Evolutionary conservation across 2,329 filamentous ascomycete genomes (phyloP).

Genomic region (Diaporthe ilicicola): DNA sequence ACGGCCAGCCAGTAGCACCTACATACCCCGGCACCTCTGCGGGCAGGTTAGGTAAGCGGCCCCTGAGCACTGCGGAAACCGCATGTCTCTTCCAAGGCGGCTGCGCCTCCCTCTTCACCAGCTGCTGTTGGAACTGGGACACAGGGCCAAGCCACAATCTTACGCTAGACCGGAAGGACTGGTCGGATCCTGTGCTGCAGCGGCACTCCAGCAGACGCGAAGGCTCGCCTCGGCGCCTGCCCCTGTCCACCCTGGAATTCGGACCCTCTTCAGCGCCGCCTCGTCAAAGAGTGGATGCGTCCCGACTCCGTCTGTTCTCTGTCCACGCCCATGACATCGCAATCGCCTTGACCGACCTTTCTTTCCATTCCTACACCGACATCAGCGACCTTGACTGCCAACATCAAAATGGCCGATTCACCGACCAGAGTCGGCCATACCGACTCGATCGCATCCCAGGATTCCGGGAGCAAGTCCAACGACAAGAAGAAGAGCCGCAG

Average conservation of each 20-base stretch:
- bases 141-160: constrained; percentile 26
- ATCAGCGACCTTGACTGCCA: constrained; percentile 14
- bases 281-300: constrained; percentile 31
- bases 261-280: constrained; percentile 22
- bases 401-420: constrained; percentile 58
- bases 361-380: constrained; percentile 24
- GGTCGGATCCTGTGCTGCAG: constrained; percentile 9
- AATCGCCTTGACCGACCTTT: constrained; percentile 13
- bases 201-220: background rate
- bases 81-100: constrained; percentile 17
- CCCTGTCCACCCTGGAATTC: constrained; percentile 21
- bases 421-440: constrained; percentile 53
- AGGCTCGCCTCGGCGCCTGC: constrained; percentile 10
- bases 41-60: background rate
- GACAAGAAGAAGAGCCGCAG: constrained; percentile 91
- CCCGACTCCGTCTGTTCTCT: constrained; percentile 3
- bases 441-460: constrained; percentile 65
- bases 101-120: constrained; percentile 4
- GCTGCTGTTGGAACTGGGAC: background rate
- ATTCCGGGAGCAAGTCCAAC: constrained; percentile 60
- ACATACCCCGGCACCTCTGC: background rate
- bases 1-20: background rate
- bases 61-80: background rate
- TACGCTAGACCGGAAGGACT: background rate
- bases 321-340: constrained; percentile 18